A percentile compares a stretch with the other conserved stretches of the same genome.
phyloP scores from a whole-genome alignment of 2,329 filamentous ascomycete species.

The Fonsecaea pugnacius region DNA sequence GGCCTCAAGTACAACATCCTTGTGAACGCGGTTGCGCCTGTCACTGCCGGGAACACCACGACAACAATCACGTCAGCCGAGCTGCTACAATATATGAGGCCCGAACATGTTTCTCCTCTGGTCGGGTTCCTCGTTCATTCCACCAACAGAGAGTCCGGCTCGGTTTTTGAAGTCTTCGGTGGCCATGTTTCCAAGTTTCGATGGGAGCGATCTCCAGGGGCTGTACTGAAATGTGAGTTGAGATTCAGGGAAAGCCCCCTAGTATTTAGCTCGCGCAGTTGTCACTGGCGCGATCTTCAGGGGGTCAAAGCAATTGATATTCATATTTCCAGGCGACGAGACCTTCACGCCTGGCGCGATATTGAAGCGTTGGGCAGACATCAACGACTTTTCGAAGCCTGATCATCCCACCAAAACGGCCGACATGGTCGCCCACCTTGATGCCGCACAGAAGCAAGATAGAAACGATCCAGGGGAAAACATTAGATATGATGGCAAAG shows the following conservation, averaged over 20 bases:
- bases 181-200: slow-evolving; percentile 90
- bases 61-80: slow-evolving; percentile 95
- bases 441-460: slow-evolving; percentile 78
- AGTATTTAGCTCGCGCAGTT: no score
- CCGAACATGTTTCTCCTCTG: slow-evolving; percentile 92
- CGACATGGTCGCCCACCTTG: slow-evolving; percentile 84
- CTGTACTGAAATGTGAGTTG: slow-evolving; percentile 67
- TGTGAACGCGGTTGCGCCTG: slow-evolving; percentile 93
- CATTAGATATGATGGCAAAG: slow-evolving; percentile 80
- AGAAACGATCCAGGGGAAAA: slow-evolving; percentile 74
- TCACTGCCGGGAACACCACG: slow-evolving; percentile 94
- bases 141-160: slow-evolving; percentile 76
- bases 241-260: no score
- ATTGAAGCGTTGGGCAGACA: slow-evolving; percentile 83
- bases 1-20: slow-evolving; percentile 97
- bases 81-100: slow-evolving; percentile 80
- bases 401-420: slow-evolving; percentile 82
- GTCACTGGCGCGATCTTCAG: no score
- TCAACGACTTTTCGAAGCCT: slow-evolving; percentile 82
- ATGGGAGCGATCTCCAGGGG: slow-evolving; percentile 91
- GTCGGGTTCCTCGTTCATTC: slow-evolving; percentile 87
- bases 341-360: slow-evolving; percentile 86
- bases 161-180: slow-evolving; percentile 91
- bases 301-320: no score
- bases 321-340: slow-evolving; percentile 65